Conservation (phyloP, 2,329 filamentous ascomycete species). For the Ceratocystiopsis minuta region DNA sequence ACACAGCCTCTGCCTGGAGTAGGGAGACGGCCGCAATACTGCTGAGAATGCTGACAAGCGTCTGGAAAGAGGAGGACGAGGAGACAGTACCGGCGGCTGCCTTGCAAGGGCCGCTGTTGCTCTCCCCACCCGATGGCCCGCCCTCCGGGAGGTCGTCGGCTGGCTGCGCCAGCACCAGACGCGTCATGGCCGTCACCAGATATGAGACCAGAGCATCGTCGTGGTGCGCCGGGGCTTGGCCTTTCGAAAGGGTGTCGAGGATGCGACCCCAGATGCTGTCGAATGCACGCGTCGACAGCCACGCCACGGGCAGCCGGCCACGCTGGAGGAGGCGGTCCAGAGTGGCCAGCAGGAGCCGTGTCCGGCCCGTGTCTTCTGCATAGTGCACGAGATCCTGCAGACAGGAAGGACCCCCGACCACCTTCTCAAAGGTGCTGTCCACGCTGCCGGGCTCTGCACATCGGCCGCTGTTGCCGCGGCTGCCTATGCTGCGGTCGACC, state of each 20-base stretch:
- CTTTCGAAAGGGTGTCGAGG: constrained; percentile 18
- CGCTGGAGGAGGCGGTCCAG: constrained; percentile 19
- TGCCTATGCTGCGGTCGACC: constrained; percentile 2
- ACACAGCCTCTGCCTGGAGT: constrained; percentile 10
- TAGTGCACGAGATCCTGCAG: constrained; percentile 12
- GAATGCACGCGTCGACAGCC: constrained; percentile 26
- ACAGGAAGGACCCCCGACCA: constrained; percentile 12
- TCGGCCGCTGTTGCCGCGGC: no score
- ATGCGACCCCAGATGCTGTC: constrained; percentile 22
- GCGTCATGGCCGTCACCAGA: constrained; percentile 10
- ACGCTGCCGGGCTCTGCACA: neutral
- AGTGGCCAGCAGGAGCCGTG: constrained; percentile 19
- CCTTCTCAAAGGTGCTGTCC: constrained; percentile 15
- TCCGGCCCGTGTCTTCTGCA: constrained; percentile 14
- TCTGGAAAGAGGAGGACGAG: constrained; percentile 15
- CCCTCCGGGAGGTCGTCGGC: neutral
- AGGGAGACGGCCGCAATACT: constrained; percentile 21
- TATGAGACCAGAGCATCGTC: constrained; percentile 19
- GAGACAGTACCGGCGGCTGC: neutral
- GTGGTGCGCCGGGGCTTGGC: constrained; percentile 9
- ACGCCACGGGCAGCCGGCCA: constrained; percentile 20
- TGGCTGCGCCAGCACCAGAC: neutral
- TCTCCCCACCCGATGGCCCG: no score
- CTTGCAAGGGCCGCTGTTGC: neutral
- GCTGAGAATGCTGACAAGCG: constrained; percentile 23